Percentiles rank a stretch among this genome's conserved stretches.
phyloP scores from a whole-genome alignment of 2,329 filamentous ascomycete species.

The Metarhizium anisopliae region DNA sequence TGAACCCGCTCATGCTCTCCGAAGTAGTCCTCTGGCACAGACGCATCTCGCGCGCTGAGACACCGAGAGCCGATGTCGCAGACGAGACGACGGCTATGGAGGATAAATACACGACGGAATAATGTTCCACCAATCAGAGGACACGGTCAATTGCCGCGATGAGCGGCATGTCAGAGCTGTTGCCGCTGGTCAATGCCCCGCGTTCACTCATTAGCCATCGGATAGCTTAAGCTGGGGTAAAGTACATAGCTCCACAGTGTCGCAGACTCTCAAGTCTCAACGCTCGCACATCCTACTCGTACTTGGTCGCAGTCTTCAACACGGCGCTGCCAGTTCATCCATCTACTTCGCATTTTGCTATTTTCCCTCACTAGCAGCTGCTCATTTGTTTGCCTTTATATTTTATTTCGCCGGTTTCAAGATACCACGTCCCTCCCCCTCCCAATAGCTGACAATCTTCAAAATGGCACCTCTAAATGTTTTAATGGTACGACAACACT shows the following conservation, averaged over 20 bases:
- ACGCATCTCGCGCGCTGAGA: background rate
- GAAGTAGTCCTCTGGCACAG: background rate
- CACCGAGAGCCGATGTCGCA: background rate
- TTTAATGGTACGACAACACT: slow-evolving; percentile 49
- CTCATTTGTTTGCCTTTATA: background rate
- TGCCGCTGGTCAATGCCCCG: too few species aligned
- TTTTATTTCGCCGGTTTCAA: background rate
- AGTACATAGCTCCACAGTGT: too few species aligned
- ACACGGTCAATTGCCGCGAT: background rate
- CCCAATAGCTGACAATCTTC: background rate
- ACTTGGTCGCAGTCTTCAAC: too few species aligned
- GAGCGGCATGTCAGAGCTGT: too few species aligned
- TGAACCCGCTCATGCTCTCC: background rate
- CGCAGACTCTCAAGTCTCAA: too few species aligned
- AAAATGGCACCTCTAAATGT: slow-evolving; percentile 55
- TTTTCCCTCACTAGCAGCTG: too few species aligned
- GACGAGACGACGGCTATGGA: background rate
- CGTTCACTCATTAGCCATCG: too few species aligned
- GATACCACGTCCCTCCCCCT: background rate
- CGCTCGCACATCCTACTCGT: too few species aligned
- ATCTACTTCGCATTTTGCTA: too few species aligned
- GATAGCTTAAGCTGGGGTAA: too few species aligned
- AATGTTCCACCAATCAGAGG: background rate
- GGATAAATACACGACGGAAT: background rate
- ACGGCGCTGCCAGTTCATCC: too few species aligned